Evolutionary conservation across 129 eudicot species (phyloP).

Genomic region (Escallonia herrerae): DNA sequence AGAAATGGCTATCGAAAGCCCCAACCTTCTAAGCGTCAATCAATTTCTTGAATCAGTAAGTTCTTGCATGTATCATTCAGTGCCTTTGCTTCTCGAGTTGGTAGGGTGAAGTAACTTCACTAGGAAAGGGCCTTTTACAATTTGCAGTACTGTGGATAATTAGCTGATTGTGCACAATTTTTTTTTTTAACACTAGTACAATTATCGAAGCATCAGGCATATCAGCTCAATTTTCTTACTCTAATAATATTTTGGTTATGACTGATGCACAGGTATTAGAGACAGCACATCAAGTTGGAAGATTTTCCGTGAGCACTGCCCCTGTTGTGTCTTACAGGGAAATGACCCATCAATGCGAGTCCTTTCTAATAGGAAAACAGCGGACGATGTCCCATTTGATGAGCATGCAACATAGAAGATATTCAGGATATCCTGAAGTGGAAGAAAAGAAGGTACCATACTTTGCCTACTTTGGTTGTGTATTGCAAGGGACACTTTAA

Average conservation of each 20-base stretch:
- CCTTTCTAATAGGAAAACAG: slow-evolving; percentile 70
- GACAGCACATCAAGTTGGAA: slow-evolving; percentile 80
- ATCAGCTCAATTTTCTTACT: not conserved
- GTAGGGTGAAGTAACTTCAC: not conserved
- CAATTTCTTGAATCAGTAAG: slow-evolving; percentile 89
- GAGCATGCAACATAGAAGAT: slow-evolving; percentile 33
- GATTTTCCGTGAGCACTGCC: slow-evolving; percentile 59
- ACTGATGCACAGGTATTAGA: slow-evolving; percentile 58
- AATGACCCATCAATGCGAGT: slow-evolving; percentile 81
- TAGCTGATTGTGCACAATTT: too few relatives aligned
- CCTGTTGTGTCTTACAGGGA: slow-evolving; percentile 73
- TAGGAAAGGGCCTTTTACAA: not conserved
- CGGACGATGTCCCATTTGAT: slow-evolving; percentile 69
- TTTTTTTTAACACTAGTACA: too few relatives aligned
- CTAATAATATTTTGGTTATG: too few relatives aligned
- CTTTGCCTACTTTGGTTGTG: not conserved
- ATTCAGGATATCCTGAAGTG: slow-evolving; percentile 22
- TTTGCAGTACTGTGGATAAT: too few relatives aligned
- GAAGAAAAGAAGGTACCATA: slow-evolving; percentile 8
- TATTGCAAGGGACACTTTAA: not conserved
- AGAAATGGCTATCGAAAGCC: slow-evolving; percentile 25
- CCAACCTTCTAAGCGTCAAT: slow-evolving; percentile 64
- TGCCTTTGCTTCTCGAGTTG: not conserved
- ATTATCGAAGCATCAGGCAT: too few relatives aligned
- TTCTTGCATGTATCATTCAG: slow-evolving; percentile 10